Evolutionary conservation across 192 early-diverging fungal genomes (phyloP).

Genomic region (Radiomyces spectabilis): DNA sequence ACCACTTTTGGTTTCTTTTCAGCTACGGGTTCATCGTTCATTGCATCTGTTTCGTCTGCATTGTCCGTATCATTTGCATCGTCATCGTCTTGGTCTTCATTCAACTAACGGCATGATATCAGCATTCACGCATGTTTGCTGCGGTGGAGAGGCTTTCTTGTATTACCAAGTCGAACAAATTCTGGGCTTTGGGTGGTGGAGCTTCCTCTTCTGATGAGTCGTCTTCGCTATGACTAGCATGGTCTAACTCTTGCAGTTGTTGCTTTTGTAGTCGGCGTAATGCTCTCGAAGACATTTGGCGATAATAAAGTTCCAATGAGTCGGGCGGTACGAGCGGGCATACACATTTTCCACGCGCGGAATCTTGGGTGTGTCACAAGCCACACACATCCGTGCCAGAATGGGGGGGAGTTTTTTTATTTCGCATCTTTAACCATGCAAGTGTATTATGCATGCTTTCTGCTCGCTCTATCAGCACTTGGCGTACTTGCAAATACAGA

Average conservation of each 20-base stretch:
- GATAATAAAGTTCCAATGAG: background rate
- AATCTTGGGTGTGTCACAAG: too few species aligned
- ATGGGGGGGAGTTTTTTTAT: background rate
- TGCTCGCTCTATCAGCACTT: background rate
- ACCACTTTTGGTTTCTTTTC: background rate
- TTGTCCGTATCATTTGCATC: too few species aligned
- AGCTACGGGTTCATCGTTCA: slow-evolving; percentile 11
- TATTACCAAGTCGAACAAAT: slow-evolving; percentile 57
- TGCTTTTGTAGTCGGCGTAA: slow-evolving; percentile 24
- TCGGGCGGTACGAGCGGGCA: background rate
- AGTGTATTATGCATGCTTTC: background rate
- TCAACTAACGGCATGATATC: slow-evolving; percentile 32
- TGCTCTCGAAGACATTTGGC: slow-evolving; percentile 25
- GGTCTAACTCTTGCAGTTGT: background rate
- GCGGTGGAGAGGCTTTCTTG: background rate
- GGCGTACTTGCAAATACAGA: slow-evolving; percentile 8
- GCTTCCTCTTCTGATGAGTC: slow-evolving; percentile 29
- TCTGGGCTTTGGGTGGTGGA: slow-evolving; percentile 25
- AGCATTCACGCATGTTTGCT: background rate
- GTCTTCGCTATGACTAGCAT: slow-evolving; percentile 22
- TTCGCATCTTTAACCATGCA: background rate
- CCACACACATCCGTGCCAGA: too few species aligned
- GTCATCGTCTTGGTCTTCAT: slow-evolving; percentile 39
- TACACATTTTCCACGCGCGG: background rate
- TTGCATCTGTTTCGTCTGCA: slow-evolving; percentile 20